Base-by-base conservation (phyloP, 306 rosid genomes). In the Sindora glabra region DNA sequence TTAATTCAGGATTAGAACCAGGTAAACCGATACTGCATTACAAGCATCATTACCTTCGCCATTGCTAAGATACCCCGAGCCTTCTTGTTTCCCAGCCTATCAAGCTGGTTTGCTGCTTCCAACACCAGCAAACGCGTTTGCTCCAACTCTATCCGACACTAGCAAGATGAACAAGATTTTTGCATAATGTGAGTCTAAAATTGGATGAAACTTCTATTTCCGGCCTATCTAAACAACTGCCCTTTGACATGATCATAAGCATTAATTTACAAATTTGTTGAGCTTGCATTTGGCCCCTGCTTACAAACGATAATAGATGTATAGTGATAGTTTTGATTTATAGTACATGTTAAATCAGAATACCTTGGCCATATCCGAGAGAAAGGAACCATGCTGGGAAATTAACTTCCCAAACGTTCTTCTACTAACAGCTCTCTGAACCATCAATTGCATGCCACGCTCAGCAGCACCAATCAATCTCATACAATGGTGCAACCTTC, bases 401-500 rank as follows among this genome's bases (percentile, higher is more conserved):
- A 82, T 82, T 77, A 82, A 69, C 71, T 75, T 82, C 26, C 88
- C 85, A 18, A 79, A 78, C 38, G 75, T 82, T 58, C 64, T 72
- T 65, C 85, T 75, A 48, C 88, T 75, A 48, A 75, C 77, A 56
- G 85, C 88, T 50, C 84, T 79, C 52, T 69, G 78, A 42, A 64
- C 85, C 74, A 74, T 77, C 74, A 75, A 11, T 64, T 69, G 74
- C 78, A 82, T 78, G 48, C 88, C 85, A 56, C 82, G 79, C 67
- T 79, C 85, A 5, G 88, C 82, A 21, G 88, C 82, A 52, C 88
- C 88, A 44, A 82, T 67, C 71, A 75, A 51, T 61, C 84, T 75
- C 85, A 82, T 82, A 75, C 88, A 82, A 59, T 82, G 88, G 67
- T 75, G 88, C 68, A 82, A 64, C 80, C 88, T 82, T 71, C 88